phyloP scores from a whole-genome alignment of 441 rosid genomes.

The Pelargonium cotyledonis region DNA sequence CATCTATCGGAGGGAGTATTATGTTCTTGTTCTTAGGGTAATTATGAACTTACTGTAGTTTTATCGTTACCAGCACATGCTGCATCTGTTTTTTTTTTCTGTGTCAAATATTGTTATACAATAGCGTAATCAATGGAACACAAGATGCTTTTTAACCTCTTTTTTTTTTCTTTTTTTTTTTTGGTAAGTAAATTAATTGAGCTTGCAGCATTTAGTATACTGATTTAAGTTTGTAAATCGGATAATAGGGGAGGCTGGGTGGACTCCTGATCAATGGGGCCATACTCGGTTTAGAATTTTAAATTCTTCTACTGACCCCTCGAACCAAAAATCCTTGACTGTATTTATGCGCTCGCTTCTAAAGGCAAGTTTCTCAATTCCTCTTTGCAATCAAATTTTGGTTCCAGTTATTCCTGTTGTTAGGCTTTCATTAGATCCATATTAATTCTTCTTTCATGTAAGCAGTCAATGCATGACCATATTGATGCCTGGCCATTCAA shows the following conservation, averaged over 20 bases:
- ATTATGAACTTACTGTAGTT: too few relatives aligned
- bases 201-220: neutral
- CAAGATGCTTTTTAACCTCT: too few relatives aligned
- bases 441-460: constrained; percentile 19
- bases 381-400: neutral
- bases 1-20: too few relatives aligned
- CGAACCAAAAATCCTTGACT: constrained; percentile 73
- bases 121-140: too few relatives aligned
- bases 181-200: too few relatives aligned
- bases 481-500: constrained; percentile 97
- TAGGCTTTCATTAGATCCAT: constrained; percentile 12
- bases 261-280: constrained; percentile 98
- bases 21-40: too few relatives aligned
- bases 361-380: constrained; percentile 47
- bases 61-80: too few relatives aligned
- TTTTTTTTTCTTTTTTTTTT: too few relatives aligned
- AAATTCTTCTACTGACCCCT: constrained; percentile 45
- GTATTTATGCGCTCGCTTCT: constrained; percentile 81
- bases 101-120: too few relatives aligned
- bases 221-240: constrained; percentile 15
- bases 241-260: constrained; percentile 85
- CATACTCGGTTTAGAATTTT: constrained; percentile 71
- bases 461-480: constrained; percentile 87
- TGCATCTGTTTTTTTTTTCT: too few relatives aligned
- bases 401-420: neutral